Base-by-base conservation (phyloP, 2,329 filamentous ascomycete genomes). In the Fusarium verrucosum region DNA sequence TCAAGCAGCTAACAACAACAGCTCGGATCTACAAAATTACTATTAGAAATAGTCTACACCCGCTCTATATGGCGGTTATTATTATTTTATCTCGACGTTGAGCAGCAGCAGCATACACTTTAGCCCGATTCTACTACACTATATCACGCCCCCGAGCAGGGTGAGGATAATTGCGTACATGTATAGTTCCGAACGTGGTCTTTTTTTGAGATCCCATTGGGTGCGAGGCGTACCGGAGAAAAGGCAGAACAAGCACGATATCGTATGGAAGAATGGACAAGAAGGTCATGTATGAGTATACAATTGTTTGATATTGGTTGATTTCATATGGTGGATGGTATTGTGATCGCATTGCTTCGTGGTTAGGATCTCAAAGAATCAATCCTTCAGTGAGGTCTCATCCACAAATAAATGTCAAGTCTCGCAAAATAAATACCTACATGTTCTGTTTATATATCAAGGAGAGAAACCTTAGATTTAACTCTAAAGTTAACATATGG, bases 11-110 rank as follows among this genome's bases (percentile, higher is more conserved):
- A 60, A 53, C 19, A 70, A 70, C 44, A 55, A 50, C 30, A 32
- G 30, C 49, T 68, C 70, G 17, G 70, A 72, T 40, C 41, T 72
- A 37, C 70, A 72, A 49, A 66, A 69, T 63, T 72, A 72, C 58
- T 72, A 72, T 51, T 72, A 71, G 69, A 52, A n/a, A 43, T 63
- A 69, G 65, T 58, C 38, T 28, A 19, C 11, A 36, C 14, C 40
- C 43, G 36, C 38, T 33, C 25, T 13, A 30, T n/a, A 20, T 19
- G 35, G 26, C 28, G 42, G 28, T 17, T 17, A 25, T 40, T 17
- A 25, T 40, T 28, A 22, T 50, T 40, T 61, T 45, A 42, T 45
- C 54, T 58, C 17, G 28, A 40, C 17, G 43, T 50, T 57, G 55
- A 38, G 45, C 36, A 45, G 62, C 32, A 38, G 45, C 36, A 45